Evolutionary conservation across 495 filamentous ascomycete genomes (phyloP).

Genomic region (Glonium stellatum): DNA sequence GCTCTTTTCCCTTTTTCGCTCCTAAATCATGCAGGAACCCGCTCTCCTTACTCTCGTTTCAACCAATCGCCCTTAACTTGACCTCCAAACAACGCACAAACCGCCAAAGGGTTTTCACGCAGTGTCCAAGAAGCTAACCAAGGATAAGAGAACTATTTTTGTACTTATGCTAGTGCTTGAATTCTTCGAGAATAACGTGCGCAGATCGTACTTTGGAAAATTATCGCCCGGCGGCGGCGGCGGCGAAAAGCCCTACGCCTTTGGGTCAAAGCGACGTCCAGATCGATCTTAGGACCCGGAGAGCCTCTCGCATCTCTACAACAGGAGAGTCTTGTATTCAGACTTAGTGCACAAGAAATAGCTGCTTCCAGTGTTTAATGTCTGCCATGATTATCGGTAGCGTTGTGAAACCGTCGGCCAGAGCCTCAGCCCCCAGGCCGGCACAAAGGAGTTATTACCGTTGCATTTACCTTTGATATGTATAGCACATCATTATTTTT

Average conservation of each 20-base stretch:
- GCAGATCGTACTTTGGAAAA: constrained; percentile 3
- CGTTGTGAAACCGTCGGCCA: not conserved
- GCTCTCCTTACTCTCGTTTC: not conserved
- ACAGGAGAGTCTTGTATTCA: not conserved
- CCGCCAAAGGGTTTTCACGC: not conserved
- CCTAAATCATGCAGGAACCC: not conserved
- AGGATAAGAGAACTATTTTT: not conserved
- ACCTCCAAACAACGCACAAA: not conserved
- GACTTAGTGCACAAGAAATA: not conserved
- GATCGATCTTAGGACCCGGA: not conserved
- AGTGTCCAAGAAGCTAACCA: not conserved
- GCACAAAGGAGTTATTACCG: not conserved
- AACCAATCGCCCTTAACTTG: not conserved
- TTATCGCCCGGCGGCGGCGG: not conserved
- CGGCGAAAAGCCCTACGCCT: not conserved
- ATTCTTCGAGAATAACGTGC: not conserved
- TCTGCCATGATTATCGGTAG: not conserved
- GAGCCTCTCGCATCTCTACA: not conserved
- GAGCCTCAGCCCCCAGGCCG: not conserved
- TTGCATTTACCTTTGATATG: not conserved
- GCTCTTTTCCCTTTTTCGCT: not conserved
- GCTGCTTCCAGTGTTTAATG: not conserved
- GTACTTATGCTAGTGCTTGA: not conserved
- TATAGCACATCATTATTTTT: not conserved
- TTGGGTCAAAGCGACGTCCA: not conserved